Conservation (phyloP, 768 basidiomycete species). For the Calvatia gigantea region DNA sequence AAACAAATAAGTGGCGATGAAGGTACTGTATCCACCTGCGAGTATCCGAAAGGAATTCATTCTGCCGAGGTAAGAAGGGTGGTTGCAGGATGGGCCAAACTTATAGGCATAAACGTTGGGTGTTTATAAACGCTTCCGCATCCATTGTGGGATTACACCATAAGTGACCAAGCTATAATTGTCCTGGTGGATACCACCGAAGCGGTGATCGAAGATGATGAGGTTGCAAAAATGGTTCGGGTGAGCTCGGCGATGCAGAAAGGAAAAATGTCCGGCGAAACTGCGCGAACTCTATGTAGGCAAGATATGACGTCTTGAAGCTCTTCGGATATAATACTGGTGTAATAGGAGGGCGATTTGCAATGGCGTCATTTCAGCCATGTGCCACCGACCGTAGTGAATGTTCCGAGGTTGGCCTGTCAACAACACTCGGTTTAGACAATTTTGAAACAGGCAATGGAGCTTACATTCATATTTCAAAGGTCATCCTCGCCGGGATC, state of each 20-base stretch:
- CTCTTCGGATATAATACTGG: neutral
- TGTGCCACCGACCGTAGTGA: no score
- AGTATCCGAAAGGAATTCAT: slow-evolving; percentile 17
- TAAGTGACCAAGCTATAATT: neutral
- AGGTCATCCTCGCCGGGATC: neutral
- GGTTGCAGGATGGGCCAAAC: neutral
- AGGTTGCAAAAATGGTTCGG: no score
- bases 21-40: slow-evolving; percentile 15
- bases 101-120: neutral
- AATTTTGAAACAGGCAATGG: no score
- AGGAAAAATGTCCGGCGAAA: neutral
- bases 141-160: neutral
- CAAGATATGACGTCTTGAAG: neutral
- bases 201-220: no score
- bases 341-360: neutral
- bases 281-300: neutral
- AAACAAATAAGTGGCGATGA: slow-evolving; percentile 16
- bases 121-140: neutral
- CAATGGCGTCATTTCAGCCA: neutral
- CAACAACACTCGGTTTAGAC: no score
- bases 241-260: no score
- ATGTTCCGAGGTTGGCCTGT: no score
- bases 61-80: neutral
- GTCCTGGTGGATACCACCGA: no score
- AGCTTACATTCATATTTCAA: neutral